Base-by-base conservation (phyloP, 495 filamentous ascomycete genomes). In the Xylaria scruposa region DNA sequence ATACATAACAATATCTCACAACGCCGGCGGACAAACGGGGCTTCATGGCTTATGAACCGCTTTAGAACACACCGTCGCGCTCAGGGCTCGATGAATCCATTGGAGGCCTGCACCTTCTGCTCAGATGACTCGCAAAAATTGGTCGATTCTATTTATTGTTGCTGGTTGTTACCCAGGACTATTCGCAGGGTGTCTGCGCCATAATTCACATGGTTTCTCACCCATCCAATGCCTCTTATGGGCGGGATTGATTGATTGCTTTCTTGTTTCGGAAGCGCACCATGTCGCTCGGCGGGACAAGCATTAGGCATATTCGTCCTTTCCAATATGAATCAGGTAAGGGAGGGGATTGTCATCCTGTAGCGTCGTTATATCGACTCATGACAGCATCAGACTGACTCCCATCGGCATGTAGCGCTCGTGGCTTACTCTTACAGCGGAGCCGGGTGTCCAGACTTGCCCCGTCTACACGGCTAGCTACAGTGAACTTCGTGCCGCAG, bases 351-450 rank as follows among this genome's bases (percentile, higher is more conserved):
- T 38, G 31, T 4, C 38, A 38, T 60, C 24, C 31, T 38, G 17
- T 31, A 31, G 29, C 29, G 29, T 31, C 1, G 24, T 13, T 5
- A 19, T 60, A 8, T 60, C 58, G 31, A 60, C 31, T 60, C 58
- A 60, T 33, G 24, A 54, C 10, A 54, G 51, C 21, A 54, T 15
- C 26, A 59, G 26, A n/a, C 31, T 36, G 54, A 59, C 17, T 33
- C 29, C 29, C 7, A 8, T n/a, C 33, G 58, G 31, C 3, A 33
- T n/a, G 58, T 38, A 21, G 31, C n/a, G 33, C 31, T 7, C 33
- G 17, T 38, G 58, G 58, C 33, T 60, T 60, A 60, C 58, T 60
- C 54, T 31, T 33, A 59, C 31, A 21, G 58, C 33, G 58, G 58
- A 38, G 17, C 8, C 17, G 9, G 17, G 31, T 33, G 58, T 60